A percentile compares a stretch with the other conserved stretches of the same genome.
phyloP scores from a whole-genome alignment of 257 asterid species.

The Ilex asprella region DNA sequence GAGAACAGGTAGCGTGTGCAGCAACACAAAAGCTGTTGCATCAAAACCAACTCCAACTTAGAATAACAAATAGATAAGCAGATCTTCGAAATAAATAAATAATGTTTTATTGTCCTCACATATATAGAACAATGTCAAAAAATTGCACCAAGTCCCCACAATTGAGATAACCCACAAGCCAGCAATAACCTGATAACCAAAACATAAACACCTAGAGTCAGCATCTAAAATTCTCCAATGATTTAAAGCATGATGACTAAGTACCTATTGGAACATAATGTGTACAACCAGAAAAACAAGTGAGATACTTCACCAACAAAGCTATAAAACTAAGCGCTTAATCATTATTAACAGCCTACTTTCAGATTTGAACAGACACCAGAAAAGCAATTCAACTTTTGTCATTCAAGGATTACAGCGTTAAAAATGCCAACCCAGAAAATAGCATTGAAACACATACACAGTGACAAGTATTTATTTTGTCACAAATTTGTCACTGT shows the following conservation, averaged over 20 bases:
- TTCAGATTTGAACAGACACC: too few species aligned
- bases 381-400: too few species aligned
- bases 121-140: slow-evolving; percentile 75
- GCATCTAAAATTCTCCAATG: neutral
- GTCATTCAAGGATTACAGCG: too few species aligned
- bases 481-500: too few species aligned
- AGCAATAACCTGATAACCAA: slow-evolving; percentile 41
- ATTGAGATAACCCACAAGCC: slow-evolving; percentile 67
- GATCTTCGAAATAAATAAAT: neutral
- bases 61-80: too few species aligned
- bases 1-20: slow-evolving; percentile 74
- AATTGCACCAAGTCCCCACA: slow-evolving; percentile 76
- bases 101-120: slow-evolving; percentile 28
- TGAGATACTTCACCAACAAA: too few species aligned
- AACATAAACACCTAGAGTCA: neutral
- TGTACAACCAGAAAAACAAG: too few species aligned
- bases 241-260: neutral
- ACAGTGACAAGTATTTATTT: too few species aligned
- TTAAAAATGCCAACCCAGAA: too few species aligned
- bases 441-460: too few species aligned
- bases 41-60: neutral
- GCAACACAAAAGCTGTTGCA: slow-evolving; percentile 55
- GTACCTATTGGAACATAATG: neutral
- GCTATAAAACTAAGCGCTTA: too few species aligned
- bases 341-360: too few species aligned